Evolutionary conservation across 2,329 filamentous ascomycete species (phyloP).

Genomic region (Leptoxyphium fumago): DNA sequence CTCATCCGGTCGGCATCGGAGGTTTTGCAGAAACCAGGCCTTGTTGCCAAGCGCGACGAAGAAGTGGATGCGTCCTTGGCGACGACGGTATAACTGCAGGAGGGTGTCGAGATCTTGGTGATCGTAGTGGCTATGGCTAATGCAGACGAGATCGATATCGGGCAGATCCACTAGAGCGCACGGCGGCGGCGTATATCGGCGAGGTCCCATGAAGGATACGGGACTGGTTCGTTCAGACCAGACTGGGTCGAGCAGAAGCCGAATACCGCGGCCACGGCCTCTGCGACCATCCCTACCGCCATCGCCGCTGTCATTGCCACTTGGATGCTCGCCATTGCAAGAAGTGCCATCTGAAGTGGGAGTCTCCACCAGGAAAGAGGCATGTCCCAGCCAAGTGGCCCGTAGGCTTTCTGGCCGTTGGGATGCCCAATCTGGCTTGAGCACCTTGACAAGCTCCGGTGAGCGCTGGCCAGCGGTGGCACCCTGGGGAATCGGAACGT

Average conservation of each 20-base stretch:
- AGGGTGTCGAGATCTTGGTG: conserved; percentile 37
- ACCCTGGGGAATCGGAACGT: conserved; percentile 30
- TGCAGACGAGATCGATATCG: conserved; percentile 35
- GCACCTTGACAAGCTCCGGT: conserved; percentile 28
- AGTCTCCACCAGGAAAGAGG: conserved; percentile 34
- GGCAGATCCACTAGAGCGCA: conserved; percentile 36
- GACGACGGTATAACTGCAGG: conserved; percentile 23
- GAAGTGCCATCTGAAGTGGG: conserved; percentile 13
- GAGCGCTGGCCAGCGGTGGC: conserved; percentile 15
- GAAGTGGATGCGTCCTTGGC: conserved; percentile 25
- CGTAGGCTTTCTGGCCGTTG: conserved; percentile 20
- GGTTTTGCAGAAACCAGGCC: conserved; percentile 21
- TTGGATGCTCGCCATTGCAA: background rate
- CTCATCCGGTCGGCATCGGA: conserved; percentile 25
- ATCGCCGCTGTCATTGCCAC: background rate
- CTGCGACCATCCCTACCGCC: too few relatives aligned
- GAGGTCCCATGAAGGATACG: conserved; percentile 32
- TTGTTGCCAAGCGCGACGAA: conserved; percentile 29
- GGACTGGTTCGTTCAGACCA: conserved; percentile 37
- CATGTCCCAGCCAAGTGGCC: conserved; percentile 39
- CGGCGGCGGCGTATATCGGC: conserved; percentile 37
- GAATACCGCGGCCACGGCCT: conserved; percentile 24
- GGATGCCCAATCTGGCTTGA: conserved; percentile 26
- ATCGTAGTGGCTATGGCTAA: conserved; percentile 44
- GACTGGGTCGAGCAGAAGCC: conserved; percentile 39